Base-by-base conservation (phyloP, 805 yeast species). In the Kluyveromyces siamensis region DNA sequence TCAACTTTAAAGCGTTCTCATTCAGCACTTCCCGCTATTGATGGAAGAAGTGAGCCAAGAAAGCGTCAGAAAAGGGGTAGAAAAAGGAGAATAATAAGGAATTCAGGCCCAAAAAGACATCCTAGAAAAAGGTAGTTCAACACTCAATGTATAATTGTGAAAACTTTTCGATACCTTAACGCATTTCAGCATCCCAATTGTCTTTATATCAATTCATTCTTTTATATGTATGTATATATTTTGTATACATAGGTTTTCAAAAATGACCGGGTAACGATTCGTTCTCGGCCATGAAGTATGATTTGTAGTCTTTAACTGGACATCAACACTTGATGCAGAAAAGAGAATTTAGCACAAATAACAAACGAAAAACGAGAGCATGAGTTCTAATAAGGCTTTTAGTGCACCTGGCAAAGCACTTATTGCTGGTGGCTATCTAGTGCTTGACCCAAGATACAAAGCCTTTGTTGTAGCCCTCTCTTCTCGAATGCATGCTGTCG, bases 391-490 rank as follows among this genome's bases (percentile, higher is more conserved):
- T 8, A 39, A 21, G 69, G 87, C 83, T 8, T 91, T 80, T 62
- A 85, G 96, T 60, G 95, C 98, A 0, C 97, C 99, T 0, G 97
- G 98, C 0, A 93, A 93, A 65, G 98, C 97, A 1, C 71, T 93
- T 27, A 58, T 93, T 11, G 96, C 93, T 0, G 99, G 99, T 17
- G 99, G 99, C 0, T 93, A 93, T 62, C 73, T 93, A 35, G 98
- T 93, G 0, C 70, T 93, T 18, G 93, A 86, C 50, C 90, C 90
- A 0, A 66, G 65, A 37, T 90, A 84, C 68, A 68, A 73, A 42
- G 80, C 96, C 0, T 85, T 83, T 62, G 95, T 87, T 3, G 81
- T 91, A 11, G 98, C 96, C 0, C 74, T 93, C 16, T 84, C 95
- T 1, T 79, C 96, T 6, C 74, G 98, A 53, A 91, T 93, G 87